phyloP scores from a whole-genome alignment of 148 eudicot species.

The Arbutus unedo region DNA sequence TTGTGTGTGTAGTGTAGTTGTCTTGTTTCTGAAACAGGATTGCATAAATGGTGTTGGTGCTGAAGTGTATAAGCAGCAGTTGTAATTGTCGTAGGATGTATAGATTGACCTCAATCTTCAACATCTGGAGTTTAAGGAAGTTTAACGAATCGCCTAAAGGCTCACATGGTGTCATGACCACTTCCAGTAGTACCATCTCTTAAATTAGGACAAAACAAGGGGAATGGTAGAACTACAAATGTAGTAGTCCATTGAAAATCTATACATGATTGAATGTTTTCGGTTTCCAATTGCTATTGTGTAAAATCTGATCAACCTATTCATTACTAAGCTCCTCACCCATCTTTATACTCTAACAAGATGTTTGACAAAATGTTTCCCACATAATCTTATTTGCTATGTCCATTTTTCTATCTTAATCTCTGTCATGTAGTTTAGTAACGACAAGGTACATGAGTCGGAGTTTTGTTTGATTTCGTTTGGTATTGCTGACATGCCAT shows the following conservation, averaged over 20 bases:
- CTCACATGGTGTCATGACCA: not conserved
- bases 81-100: not conserved
- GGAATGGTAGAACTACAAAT: not conserved
- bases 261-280: not conserved
- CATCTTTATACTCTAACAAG: not conserved
- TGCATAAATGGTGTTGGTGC: no score
- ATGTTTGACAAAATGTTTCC: no score
- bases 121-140: not conserved
- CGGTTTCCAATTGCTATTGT: no score
- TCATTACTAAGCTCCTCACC: not conserved
- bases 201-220: not conserved
- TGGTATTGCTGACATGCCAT: no score
- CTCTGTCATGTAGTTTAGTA: no score
- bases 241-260: not conserved
- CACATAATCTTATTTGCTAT: no score
- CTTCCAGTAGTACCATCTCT: not conserved
- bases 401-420: no score
- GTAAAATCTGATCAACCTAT: no score
- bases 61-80: not conserved
- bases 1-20: no score
- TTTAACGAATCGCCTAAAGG: not conserved
- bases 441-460: no score
- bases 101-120: not conserved
- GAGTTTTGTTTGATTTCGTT: no score
- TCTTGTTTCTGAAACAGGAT: no score